A percentile compares a stretch with the other conserved stretches of the same genome.
phyloP scores from a whole-genome alignment of 352 stramenopile species.

The Pythium rishiriense region DNA sequence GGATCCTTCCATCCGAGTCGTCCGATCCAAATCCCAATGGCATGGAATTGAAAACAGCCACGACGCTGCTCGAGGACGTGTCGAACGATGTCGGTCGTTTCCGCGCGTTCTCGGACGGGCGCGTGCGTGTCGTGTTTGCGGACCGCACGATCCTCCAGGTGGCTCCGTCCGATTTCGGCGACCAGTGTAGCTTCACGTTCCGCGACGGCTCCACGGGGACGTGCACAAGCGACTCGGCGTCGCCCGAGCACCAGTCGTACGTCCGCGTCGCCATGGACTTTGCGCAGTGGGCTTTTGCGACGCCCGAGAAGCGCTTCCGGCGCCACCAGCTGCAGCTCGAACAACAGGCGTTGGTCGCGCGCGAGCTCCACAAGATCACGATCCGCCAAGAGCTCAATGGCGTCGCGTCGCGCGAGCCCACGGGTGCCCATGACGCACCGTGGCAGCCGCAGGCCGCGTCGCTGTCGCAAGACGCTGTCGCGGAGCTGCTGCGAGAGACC shows the following conservation, averaged over 20 bases:
- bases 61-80: constrained; percentile 15
- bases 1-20: not conserved
- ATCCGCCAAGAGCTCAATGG: constrained; percentile 26
- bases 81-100: constrained; percentile 63
- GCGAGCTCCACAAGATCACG: constrained; percentile 27
- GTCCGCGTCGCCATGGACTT: constrained; percentile 60
- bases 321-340: constrained; percentile 28
- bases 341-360: constrained; percentile 12
- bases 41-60: not conserved
- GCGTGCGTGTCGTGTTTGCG: constrained; percentile 60
- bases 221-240: constrained; percentile 45
- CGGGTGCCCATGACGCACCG: not conserved
- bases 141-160: constrained; percentile 78
- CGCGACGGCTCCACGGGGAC: constrained; percentile 36
- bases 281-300: constrained; percentile 61
- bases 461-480: constrained; percentile 25
- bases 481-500: constrained; percentile 49
- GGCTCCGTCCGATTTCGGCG: constrained; percentile 19
- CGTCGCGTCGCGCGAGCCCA: not conserved
- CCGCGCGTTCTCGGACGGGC: constrained; percentile 61
- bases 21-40: not conserved
- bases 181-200: constrained; percentile 56
- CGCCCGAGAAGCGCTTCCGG: constrained; percentile 50
- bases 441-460: not conserved
- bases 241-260: constrained; percentile 44